Percentiles rank a stretch among this genome's conserved stretches.
phyloP scores from a whole-genome alignment of 768 basidiomycete species.

The Leccinum subgranulosum region DNA sequence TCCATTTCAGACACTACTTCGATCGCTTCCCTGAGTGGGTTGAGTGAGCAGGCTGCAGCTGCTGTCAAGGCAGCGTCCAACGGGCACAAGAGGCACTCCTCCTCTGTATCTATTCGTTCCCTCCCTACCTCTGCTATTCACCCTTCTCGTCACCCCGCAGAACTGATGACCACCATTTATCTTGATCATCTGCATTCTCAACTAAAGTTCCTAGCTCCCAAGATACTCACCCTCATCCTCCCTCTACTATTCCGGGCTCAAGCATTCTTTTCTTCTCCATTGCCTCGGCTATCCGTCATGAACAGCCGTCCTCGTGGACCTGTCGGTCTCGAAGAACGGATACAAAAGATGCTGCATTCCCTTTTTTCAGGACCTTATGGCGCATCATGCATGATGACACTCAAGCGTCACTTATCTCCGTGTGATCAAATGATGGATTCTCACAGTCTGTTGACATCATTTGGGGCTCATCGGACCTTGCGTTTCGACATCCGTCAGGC shows the following conservation, averaged over 20 bases:
- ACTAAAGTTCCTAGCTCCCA: slow-evolving; percentile 55
- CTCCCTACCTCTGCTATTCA: slow-evolving; percentile 33
- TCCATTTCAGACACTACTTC: slow-evolving; percentile 12
- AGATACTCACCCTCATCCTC: slow-evolving; percentile 53
- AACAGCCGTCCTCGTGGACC: slow-evolving; percentile 32
- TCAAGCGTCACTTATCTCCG: slow-evolving; percentile 54
- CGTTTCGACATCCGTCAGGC: slow-evolving; percentile 62
- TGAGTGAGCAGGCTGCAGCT: slow-evolving; percentile 30
- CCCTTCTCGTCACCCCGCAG: slow-evolving; percentile 49
- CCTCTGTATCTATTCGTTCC: slow-evolving; percentile 53
- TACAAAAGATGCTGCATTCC: slow-evolving; percentile 53
- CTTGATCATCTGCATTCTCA: slow-evolving; percentile 61
- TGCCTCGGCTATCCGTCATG: slow-evolving; percentile 64
- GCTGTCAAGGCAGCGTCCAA: slow-evolving; percentile 20
- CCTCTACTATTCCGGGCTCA: slow-evolving; percentile 71
- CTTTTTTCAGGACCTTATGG: slow-evolving; percentile 67
- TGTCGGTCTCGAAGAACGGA: slow-evolving; percentile 46
- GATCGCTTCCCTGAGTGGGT: slow-evolving; percentile 30
- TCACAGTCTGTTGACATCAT: slow-evolving; percentile 38
- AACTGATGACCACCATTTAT: slow-evolving; percentile 61
- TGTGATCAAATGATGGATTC: slow-evolving; percentile 23
- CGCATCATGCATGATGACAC: slow-evolving; percentile 58
- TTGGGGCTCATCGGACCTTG: slow-evolving; percentile 61
- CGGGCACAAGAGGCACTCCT: slow-evolving; percentile 58
- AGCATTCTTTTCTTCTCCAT: slow-evolving; percentile 60